Evolutionary conservation across 805 yeast genomes (phyloP).

Genomic region (Osmozyma mogii): DNA sequence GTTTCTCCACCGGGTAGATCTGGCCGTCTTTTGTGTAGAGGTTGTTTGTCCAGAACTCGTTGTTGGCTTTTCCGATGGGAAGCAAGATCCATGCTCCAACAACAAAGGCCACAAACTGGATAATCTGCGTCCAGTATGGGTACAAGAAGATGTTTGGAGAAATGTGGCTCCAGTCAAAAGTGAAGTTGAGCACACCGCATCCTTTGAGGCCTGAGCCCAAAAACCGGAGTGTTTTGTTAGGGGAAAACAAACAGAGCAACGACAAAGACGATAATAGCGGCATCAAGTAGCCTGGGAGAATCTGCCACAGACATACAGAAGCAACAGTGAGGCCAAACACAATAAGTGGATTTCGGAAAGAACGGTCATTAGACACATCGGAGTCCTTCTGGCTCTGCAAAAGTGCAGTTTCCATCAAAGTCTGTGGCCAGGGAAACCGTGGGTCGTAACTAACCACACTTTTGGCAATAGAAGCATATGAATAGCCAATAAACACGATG

Average conservation of each 20-base stretch:
- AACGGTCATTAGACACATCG: constrained; percentile 9
- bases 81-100: constrained; percentile 41
- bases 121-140: constrained; percentile 46
- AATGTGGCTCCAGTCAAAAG: constrained; percentile 48
- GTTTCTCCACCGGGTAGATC: constrained; percentile 33
- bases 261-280: constrained; percentile 45
- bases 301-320: constrained; percentile 30
- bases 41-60: constrained; percentile 42
- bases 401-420: constrained; percentile 44
- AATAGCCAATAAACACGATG: constrained; percentile 45
- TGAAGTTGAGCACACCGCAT: constrained; percentile 40
- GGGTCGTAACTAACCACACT: constrained; percentile 40
- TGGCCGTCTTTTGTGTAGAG: constrained; percentile 31
- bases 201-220: constrained; percentile 49
- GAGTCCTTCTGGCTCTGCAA: constrained; percentile 23
- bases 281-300: constrained; percentile 41
- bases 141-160: constrained; percentile 42
- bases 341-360: too few species aligned
- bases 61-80: constrained; percentile 40
- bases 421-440: constrained; percentile 41
- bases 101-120: constrained; percentile 40
- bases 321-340: constrained; percentile 25
- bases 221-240: constrained; percentile 35
- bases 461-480: constrained; percentile 45
- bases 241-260: constrained; percentile 42